These are phyloP conservation scores for Exophiala xenobiotica DNA, from an alignment of 2,329 filamentous ascomycete genomes.

Conservation along the genomic window DNA sequence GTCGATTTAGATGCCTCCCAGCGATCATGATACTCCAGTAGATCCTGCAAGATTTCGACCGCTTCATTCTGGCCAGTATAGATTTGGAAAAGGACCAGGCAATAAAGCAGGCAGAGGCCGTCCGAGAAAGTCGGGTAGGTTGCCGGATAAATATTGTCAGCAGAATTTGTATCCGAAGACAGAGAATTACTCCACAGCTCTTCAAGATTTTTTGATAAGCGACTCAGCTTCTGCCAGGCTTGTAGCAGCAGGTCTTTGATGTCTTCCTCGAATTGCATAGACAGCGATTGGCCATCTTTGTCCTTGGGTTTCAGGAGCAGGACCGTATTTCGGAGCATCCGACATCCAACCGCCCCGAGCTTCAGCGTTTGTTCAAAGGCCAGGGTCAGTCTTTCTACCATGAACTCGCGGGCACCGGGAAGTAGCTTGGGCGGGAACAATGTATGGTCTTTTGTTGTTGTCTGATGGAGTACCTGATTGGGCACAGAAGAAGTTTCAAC, in stretches of 20 bases:
- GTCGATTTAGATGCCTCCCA: not conserved
- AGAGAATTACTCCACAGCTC: too few relatives aligned
- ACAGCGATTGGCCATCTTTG: not conserved
- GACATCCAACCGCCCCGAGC: slow-evolving; percentile 8
- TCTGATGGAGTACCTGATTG: not conserved
- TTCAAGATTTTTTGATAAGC: slow-evolving; percentile 35
- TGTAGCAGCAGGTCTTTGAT: slow-evolving; percentile 34
- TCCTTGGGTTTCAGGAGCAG: slow-evolving; percentile 7
- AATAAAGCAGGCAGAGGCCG: slow-evolving; percentile 77
- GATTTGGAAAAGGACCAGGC: slow-evolving; percentile 79
- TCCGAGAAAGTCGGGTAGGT: slow-evolving; percentile 49
- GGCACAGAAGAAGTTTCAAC: slow-evolving; percentile 9
- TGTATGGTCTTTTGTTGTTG: too few relatives aligned
- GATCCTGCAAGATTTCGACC: slow-evolving; percentile 75
- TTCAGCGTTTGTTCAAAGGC: slow-evolving; percentile 24
- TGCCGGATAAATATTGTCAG: slow-evolving; percentile 31
- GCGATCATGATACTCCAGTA: slow-evolving; percentile 70
- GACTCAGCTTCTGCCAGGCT: slow-evolving; percentile 43
- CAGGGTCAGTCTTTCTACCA: slow-evolving; percentile 18
- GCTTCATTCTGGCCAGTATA: slow-evolving; percentile 89
- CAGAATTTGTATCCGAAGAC: slow-evolving; percentile 31
- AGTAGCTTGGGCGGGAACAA: slow-evolving; percentile 1
- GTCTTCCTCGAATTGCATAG: slow-evolving; percentile 19
- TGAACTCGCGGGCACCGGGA: slow-evolving; percentile 9
- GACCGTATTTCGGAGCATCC: slow-evolving; percentile 7